Conservation (phyloP, 2,329 filamentous ascomycete genomes). For the Alternaria burnsii region DNA sequence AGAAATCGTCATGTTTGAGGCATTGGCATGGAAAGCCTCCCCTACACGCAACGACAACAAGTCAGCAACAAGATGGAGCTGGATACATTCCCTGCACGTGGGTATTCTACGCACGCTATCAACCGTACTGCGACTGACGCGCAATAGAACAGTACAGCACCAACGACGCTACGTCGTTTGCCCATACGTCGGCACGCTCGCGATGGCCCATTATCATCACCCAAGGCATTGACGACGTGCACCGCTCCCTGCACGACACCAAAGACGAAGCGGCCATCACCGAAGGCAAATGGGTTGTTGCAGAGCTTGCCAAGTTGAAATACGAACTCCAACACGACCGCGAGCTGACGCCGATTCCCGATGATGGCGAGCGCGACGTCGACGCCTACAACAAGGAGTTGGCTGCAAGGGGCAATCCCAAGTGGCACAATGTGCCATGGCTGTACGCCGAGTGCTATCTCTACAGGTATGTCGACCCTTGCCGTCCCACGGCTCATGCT, state of each 20-base stretch:
- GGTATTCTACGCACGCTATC: background rate
- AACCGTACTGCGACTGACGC: background rate
- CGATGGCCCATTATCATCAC: conserved; percentile 96
- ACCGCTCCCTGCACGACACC: conserved; percentile 71
- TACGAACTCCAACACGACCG: conserved; percentile 95
- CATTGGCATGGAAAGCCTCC: background rate
- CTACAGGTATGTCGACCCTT: conserved; percentile 68
- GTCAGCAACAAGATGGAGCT: conserved; percentile 25
- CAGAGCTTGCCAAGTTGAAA: conserved; percentile 82
- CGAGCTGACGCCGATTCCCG: conserved; percentile 74
- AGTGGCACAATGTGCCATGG: conserved; percentile 89
- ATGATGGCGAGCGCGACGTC: conserved; percentile 81
- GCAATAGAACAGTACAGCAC: conserved; percentile 76
- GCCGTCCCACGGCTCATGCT: background rate
- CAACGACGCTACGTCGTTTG: conserved; percentile 85
- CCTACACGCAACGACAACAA: background rate
- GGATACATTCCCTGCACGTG: conserved; percentile 32
- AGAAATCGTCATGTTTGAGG: background rate
- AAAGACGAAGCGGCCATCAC: conserved; percentile 70
- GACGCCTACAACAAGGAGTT: conserved; percentile 86
- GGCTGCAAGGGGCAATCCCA: conserved; percentile 73
- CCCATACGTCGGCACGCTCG: conserved; percentile 81
- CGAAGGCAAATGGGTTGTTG: conserved; percentile 88
- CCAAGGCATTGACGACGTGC: conserved; percentile 91
- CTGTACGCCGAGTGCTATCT: conserved; percentile 94